These are phyloP conservation scores for Hylodesmum podocarpum DNA, from an alignment of 306 rosid genomes.

Conservation along the genomic window DNA sequence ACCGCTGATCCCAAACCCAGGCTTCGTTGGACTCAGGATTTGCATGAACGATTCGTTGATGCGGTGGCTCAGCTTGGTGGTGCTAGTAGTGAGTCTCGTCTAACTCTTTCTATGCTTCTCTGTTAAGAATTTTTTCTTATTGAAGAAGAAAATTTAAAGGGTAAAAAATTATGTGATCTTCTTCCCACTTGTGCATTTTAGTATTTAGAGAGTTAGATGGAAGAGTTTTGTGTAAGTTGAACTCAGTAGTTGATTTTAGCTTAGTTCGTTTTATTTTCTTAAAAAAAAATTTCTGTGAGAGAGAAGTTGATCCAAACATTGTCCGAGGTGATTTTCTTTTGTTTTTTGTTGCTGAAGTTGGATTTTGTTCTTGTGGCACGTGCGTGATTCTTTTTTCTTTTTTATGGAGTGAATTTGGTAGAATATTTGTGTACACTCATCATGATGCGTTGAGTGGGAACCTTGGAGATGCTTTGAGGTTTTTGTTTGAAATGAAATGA, in stretches of 20 bases:
- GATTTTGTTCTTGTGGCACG: background rate
- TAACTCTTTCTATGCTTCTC: background rate
- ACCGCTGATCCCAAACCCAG: conserved; percentile 99
- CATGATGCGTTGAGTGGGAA: background rate
- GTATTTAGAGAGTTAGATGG: no score
- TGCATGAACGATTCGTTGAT: conserved; percentile 92
- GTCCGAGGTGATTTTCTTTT: no score
- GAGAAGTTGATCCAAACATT: no score
- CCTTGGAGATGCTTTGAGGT: background rate
- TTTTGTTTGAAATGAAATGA: background rate
- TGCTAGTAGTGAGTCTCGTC: conserved; percentile 57
- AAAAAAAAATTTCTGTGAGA: no score
- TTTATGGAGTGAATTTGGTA: background rate
- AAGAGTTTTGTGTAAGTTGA: background rate
- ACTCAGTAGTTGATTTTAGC: no score
- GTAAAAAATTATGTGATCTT: no score
- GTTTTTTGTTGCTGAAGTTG: background rate
- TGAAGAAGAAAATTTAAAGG: background rate
- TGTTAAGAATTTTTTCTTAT: background rate
- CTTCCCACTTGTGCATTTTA: no score
- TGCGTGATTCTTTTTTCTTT: background rate
- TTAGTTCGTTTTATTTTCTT: no score
- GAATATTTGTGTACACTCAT: background rate
- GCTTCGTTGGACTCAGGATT: conserved; percentile 98
- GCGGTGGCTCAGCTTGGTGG: conserved; percentile 99